Evolutionary conservation across 2,329 filamentous ascomycete genomes (phyloP), one percentile per base, ranked within the genome.

Genomic region (Colletotrichum sp.): DNA sequence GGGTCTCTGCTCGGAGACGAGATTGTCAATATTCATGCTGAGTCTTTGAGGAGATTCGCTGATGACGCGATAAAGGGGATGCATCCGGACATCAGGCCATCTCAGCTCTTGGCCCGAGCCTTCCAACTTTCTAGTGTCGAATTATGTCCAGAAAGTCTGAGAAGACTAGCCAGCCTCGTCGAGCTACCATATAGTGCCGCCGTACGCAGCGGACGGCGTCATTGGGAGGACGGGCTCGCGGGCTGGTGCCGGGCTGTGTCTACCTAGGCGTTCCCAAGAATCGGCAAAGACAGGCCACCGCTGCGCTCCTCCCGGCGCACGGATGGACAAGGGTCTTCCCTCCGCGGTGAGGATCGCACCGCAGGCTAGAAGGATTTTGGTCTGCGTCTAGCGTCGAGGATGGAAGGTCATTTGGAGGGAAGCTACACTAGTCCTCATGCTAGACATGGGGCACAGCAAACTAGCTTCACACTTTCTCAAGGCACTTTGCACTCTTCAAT

Each of bases 191-290:
- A 9, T 30, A 9, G 44, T 60, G 10, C 64, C 15, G 39, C 39
- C 39, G 18, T 12, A 44, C 39, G 13, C 18, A 55, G 26, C 18
- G 44, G 39, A 55, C 18, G 44, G 26, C 26, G 59, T 66, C 64
- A 28, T 26, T 39, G 60, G 39, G 21, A 39, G 30, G 49, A 52
- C 21, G 39, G 10, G n/a, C 32, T 16, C 34, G 24, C 34, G n/a
- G 62, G 36, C 16, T 32, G 34, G 63, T 59, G 52, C 55, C 15
- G 21, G 55, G 28, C 39, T 28, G 64, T 36, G 32, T 59, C 39
- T n/a, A n/a, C 13, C 68, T 49, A n/a, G 67, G 66, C 66, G 49
- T 75, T 76, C 72, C 72, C 68, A 73, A 62, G 52, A 55, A 76
- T 72, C 75, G 63, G 65, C 57, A 62, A 28, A 68, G 72, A 71